Evolutionary conservation across 2,329 filamentous ascomycete species (phyloP), one percentile per base, ranked within the genome.

Genomic region (Aureobasidium zeae): DNA sequence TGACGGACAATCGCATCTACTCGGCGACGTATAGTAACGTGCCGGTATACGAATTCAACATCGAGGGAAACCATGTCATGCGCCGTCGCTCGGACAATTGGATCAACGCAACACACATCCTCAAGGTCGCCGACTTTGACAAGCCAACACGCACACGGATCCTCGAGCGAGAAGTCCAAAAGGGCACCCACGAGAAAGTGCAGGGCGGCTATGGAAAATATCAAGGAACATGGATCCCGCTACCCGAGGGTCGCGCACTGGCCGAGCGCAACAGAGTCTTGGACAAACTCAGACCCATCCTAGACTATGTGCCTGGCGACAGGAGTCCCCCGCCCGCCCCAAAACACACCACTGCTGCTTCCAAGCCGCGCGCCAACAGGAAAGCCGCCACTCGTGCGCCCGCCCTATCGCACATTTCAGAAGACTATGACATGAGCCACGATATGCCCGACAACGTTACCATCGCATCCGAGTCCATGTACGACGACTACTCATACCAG

Each of bases 31-130:
- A 81, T 56, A 79, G 76, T 59, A 78, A 73, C 69, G 73, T 75
- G 49, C 89, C 89, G 25, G 89, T 96, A 9, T 95, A 91, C 61
- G 91, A 96, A 61, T 91, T 79, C 65, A 87, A 93, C 61, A 81
- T 94, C 55, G 86, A 81, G 25, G 73, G 71, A 52, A 86, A 93
- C 60, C 86, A 95, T 84, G 84, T 96, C 52, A 98, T 98, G 91
- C 83, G 91, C 63, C 79, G 91, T 38, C 80, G 89, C 48, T 76
- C 79, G 42, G 91, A 98, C 63, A 80, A 96, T 65, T 98, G 89
- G 87, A 91, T 98, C 68, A 98, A 98, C 71, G 91, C 91, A n/a
- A 98, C 91, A 43, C 91, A 98, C 60, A 96, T 98, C 48, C 70
- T 98, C 36, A 98, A 98, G 61, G 86, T 93, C 29, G 91, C 91